A percentile compares a stretch with the other conserved stretches of the same genome.
phyloP scores from a whole-genome alignment of 2,329 filamentous ascomycete genomes.

The Delphinella strobiligena region DNA sequence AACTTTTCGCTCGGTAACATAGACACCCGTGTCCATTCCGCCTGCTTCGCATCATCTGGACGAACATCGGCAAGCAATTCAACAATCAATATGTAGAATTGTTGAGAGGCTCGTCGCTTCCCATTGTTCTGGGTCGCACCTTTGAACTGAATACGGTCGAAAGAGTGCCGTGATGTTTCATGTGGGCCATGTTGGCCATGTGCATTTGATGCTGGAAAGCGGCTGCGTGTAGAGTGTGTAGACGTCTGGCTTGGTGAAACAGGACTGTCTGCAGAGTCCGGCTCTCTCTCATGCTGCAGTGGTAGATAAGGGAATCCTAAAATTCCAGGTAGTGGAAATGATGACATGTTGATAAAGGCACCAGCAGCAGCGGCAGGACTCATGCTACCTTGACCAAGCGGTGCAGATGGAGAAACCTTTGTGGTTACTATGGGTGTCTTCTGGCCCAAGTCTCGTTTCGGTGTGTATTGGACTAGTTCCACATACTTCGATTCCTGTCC shows the following conservation, averaged over 20 bases:
- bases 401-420: slow-evolving; percentile 54
- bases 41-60: slow-evolving; percentile 26
- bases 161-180: slow-evolving; percentile 29
- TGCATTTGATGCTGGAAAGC: slow-evolving; percentile 15
- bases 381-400: slow-evolving; percentile 17
- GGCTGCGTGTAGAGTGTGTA: slow-evolving; percentile 1
- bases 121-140: slow-evolving; percentile 90
- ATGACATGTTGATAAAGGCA: slow-evolving; percentile 19
- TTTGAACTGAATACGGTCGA: slow-evolving; percentile 90
- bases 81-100: slow-evolving; percentile 84
- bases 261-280: slow-evolving; percentile 10
- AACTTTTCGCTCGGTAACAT: slow-evolving; percentile 64
- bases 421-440: slow-evolving; percentile 61
- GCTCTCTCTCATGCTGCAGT: slow-evolving; percentile 21
- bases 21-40: slow-evolving; percentile 59
- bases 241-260: slow-evolving; percentile 2
- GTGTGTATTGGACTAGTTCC: slow-evolving; percentile 80
- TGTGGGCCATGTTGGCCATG: slow-evolving; percentile 30
- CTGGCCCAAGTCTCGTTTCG: slow-evolving; percentile 81
- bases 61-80: slow-evolving; percentile 66
- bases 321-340: slow-evolving; percentile 24
- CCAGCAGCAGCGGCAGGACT: background rate
- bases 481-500: slow-evolving; percentile 64
- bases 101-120: slow-evolving; percentile 77
- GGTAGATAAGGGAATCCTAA: slow-evolving; percentile 29